Base-by-base conservation (phyloP, 1,139 yeast genomes). In the Blastobotrys proliferans region DNA sequence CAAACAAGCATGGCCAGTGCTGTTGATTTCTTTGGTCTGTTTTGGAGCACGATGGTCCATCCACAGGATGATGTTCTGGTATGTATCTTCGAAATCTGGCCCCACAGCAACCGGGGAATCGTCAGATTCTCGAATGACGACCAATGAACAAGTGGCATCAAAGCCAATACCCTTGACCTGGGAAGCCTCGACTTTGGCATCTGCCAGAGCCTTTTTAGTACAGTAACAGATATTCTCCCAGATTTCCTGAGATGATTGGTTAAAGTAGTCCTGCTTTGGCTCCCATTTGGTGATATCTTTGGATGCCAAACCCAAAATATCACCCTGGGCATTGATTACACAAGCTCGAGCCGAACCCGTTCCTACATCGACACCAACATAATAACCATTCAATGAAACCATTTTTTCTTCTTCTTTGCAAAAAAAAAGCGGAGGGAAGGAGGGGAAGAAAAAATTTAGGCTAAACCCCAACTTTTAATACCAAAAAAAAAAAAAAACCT, bases 301-400 rank as follows among this genome's bases (percentile, higher is more conserved):
- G 58, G 90, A 88, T 21, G 92, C 78, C 46, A 88, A 68, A 0
- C 95, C 86, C 40, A 87, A 68, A 44, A 92, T 88, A 40, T 83
- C 80, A 44, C 98, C 97, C 39, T 75, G 70, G 55, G 80, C 75
- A 62, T 90, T 94, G 51, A 90, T 86, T 21, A 92, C 70, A 60
- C 96, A 92, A 3, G 97, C 97, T 52, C 98, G 73, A 10, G 96
- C 97, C 3, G 95, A 84, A 14, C 97, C 98, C 1, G 98, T 90
- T 20, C 98, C 98, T 27, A 92, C 97, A 61, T 92, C 98, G 13
- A 92, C 95, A 47, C 97, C 97, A 40, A 90, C 78, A 58, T 82
- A 88, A 63, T 79, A 83, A 8, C 48, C 48, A 14, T 41, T 40
- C n/a, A 41, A 26, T 17, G 20, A 10, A 6, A n/a, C n/a, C n/a